Conservation (phyloP, 768 basidiomycete genomes). For the Atractiella rhizophila region DNA sequence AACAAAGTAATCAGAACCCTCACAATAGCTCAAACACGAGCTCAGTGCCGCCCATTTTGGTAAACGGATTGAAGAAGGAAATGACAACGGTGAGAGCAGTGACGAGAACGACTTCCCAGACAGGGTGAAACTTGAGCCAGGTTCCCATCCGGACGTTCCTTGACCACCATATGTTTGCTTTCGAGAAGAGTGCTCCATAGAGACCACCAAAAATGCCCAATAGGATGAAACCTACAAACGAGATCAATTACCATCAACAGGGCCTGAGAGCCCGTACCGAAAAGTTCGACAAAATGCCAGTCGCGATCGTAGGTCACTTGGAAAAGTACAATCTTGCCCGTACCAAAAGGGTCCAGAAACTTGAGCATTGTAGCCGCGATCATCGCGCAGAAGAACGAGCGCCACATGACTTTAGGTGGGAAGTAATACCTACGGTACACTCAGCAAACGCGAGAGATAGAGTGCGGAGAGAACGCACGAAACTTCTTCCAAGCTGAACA, state of each 20-base stretch:
- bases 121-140: conserved; percentile 53
- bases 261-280: no score
- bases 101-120: conserved; percentile 60
- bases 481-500: conserved; percentile 17
- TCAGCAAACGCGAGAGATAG: not conserved
- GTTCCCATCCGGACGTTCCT: conserved; percentile 54
- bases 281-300: conserved; percentile 42
- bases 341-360: conserved; percentile 70
- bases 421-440: conserved; percentile 41
- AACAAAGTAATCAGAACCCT: not conserved
- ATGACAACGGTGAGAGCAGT: conserved; percentile 40
- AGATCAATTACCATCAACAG: conserved; percentile 51
- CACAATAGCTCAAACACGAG: conserved; percentile 58
- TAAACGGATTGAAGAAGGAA: conserved; percentile 68
- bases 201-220: conserved; percentile 80
- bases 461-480: conserved; percentile 1
- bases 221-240: conserved; percentile 57
- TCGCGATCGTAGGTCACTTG: conserved; percentile 74
- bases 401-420: conserved; percentile 91
- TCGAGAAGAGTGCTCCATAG: conserved; percentile 81
- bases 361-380: conserved; percentile 64
- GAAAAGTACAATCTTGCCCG: conserved; percentile 75
- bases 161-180: conserved; percentile 55
- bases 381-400: conserved; percentile 74
- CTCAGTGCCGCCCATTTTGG: conserved; percentile 84